phyloP scores from a whole-genome alignment of 257 asterid genomes.

The Oldenlandia corymbosa region DNA sequence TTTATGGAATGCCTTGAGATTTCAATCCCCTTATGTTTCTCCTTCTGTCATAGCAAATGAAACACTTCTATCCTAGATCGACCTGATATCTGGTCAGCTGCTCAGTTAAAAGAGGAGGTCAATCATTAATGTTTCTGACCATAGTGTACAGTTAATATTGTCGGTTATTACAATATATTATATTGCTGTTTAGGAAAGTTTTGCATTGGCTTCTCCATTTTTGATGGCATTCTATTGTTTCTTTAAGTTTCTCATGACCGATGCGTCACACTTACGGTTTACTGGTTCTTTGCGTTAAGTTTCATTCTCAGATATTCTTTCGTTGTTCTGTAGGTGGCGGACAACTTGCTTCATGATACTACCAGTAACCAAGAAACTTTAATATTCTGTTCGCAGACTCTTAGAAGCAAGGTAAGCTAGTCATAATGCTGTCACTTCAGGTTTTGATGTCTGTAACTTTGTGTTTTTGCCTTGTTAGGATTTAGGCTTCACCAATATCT shows the following conservation, averaged over 20 bases:
- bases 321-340: slow-evolving; percentile 72
- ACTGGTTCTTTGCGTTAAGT: neutral
- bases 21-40: neutral
- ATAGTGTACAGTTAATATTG: neutral
- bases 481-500: neutral
- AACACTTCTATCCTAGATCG: neutral
- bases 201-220: neutral
- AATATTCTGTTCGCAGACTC: slow-evolving; percentile 97
- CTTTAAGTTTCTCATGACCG: neutral
- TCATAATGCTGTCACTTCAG: neutral
- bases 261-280: neutral
- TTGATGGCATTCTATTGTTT: neutral
- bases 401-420: slow-evolving; percentile 84
- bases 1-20: neutral
- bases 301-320: neutral
- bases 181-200: neutral
- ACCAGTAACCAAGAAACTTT: slow-evolving; percentile 89
- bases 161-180: neutral
- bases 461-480: neutral
- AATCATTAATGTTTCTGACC: neutral
- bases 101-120: neutral
- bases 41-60: neutral
- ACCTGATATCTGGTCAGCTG: neutral
- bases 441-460: neutral
- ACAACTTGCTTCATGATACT: slow-evolving; percentile 90